phyloP scores from a whole-genome alignment of 202 grass and related monocot species.

The Hordeum pubiflorum region DNA sequence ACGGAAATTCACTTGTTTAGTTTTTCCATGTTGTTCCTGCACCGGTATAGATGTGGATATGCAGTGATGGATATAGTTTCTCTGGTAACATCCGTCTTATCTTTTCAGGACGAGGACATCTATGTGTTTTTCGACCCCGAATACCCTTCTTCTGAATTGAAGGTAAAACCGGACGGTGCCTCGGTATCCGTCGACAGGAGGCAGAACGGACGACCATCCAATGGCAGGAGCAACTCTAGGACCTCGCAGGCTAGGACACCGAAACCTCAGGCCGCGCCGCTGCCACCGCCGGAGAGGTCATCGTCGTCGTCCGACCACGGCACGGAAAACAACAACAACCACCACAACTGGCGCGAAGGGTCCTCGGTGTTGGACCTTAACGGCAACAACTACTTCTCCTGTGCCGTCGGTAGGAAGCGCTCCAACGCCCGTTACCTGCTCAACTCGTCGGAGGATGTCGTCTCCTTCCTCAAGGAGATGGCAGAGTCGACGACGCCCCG shows the following conservation, averaged over 20 bases:
- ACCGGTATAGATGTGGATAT: no score
- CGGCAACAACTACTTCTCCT: slow-evolving; percentile 95
- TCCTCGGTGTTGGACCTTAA: slow-evolving; percentile 96
- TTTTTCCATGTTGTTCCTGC: no score
- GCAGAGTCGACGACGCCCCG: slow-evolving; percentile 31
- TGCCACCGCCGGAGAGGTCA: slow-evolving; percentile 32
- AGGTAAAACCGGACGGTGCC: slow-evolving; percentile 49
- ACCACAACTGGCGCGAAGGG: slow-evolving; percentile 85
- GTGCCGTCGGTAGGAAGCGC: slow-evolving; percentile 79
- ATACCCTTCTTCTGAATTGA: slow-evolving; percentile 64
- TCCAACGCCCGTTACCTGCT: slow-evolving; percentile 82
- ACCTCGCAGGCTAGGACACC: slow-evolving; percentile 45
- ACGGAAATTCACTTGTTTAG: no score
- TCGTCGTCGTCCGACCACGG: slow-evolving; percentile 36
- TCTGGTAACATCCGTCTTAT: not conserved
- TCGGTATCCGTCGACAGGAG: slow-evolving; percentile 44
- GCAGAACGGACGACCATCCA: slow-evolving; percentile 43
- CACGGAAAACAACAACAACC: slow-evolving; percentile 36
- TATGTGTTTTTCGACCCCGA: slow-evolving; percentile 98
- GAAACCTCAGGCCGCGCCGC: slow-evolving; percentile 28
- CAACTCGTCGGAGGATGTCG: slow-evolving; percentile 82
- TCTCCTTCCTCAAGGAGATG: slow-evolving; percentile 72
- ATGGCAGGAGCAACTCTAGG: slow-evolving; percentile 51
- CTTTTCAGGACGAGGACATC: slow-evolving; percentile 85
- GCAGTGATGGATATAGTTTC: no score